Percentiles rank a stretch among this genome's conserved stretches.
Evolutionary conservation across 1,284 basidiomycete species (phyloP).

Genomic region (Malassezia sympodialis): DNA sequence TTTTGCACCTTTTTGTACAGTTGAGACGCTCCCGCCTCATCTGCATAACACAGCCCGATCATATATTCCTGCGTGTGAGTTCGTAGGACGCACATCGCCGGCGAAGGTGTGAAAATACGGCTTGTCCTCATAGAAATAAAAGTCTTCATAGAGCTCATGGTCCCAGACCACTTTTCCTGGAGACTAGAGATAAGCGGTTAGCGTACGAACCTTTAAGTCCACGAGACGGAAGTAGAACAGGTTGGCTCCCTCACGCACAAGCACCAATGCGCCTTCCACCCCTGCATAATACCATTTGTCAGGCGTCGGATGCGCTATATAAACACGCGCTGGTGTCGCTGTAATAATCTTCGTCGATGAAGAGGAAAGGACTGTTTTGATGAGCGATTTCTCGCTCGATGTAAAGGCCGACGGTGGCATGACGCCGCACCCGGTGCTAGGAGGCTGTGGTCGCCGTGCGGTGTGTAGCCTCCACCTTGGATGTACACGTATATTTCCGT

Average conservation of each 20-base stretch:
- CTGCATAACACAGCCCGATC: conserved; percentile 81
- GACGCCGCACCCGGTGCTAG: not conserved
- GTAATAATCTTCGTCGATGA: conserved; percentile 44
- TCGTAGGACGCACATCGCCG: conserved; percentile 64
- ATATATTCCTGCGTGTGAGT: conserved; percentile 59
- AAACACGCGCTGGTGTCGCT: conserved; percentile 43
- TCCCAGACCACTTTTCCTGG: conserved; percentile 59
- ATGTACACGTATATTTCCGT: not conserved
- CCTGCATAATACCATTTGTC: conserved; percentile 38
- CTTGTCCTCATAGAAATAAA: conserved; percentile 75
- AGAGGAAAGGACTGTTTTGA: conserved; percentile 41
- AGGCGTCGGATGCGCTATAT: conserved; percentile 29
- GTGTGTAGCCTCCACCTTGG: not conserved
- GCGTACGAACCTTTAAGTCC: conserved; percentile 29
- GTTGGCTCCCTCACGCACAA: conserved; percentile 33
- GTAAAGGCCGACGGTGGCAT: conserved; percentile 40
- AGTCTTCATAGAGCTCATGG: conserved; percentile 76
- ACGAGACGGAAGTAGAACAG: conserved; percentile 39
- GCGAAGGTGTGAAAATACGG: conserved; percentile 88
- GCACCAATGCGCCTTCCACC: conserved; percentile 40
- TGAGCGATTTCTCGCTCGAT: conserved; percentile 42
- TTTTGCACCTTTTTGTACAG: conserved; percentile 76
- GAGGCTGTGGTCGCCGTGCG: not conserved
- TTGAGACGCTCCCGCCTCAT: conserved; percentile 74
- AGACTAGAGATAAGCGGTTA: not conserved